Percentiles rank a stretch among this genome's conserved stretches.
phyloP scores from a whole-genome alignment of 2,329 filamentous ascomycete genomes.

The Arthrobotrys conoides region DNA sequence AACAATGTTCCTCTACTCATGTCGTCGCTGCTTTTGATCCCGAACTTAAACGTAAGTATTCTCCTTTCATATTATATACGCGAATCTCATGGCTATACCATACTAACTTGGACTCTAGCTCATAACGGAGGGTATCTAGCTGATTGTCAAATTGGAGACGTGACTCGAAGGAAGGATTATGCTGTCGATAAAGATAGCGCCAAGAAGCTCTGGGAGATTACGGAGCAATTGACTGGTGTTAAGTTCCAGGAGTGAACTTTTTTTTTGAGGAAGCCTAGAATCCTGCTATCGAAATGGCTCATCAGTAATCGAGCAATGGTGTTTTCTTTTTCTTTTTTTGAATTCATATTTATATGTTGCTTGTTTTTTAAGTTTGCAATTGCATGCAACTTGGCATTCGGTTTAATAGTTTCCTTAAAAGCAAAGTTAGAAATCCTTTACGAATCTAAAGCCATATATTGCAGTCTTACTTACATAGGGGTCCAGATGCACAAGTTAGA shows the following conservation, averaged over 20 bases:
- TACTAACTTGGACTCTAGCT: conserved; percentile 48
- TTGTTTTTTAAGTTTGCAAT: too few relatives aligned
- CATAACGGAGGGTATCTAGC: conserved; percentile 36
- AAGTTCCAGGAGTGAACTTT: conserved; percentile 64
- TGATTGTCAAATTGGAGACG: conserved; percentile 35
- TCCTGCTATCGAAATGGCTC: too few relatives aligned
- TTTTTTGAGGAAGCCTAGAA: too few relatives aligned
- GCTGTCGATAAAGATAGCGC: conserved; percentile 66
- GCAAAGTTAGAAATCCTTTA: too few relatives aligned
- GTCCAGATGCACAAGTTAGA: too few relatives aligned
- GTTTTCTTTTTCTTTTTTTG: too few relatives aligned
- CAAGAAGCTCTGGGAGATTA: conserved; percentile 69
- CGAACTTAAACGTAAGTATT: conserved; percentile 63
- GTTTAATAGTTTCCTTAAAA: too few relatives aligned
- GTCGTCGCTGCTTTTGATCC: conserved; percentile 69
- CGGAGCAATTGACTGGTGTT: conserved; percentile 68
- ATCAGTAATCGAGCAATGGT: too few relatives aligned
- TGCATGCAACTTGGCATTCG: too few relatives aligned
- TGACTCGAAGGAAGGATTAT: conserved; percentile 60
- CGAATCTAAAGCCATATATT: too few relatives aligned
- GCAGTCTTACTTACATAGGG: too few relatives aligned
- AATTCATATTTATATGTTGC: too few relatives aligned
- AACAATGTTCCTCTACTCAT: conserved; percentile 66
- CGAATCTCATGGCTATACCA: not conserved
- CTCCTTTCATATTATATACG: not conserved